Evolutionary conservation across 345 rosid genomes (phyloP).

Genomic region (Hevea brasiliensis): DNA sequence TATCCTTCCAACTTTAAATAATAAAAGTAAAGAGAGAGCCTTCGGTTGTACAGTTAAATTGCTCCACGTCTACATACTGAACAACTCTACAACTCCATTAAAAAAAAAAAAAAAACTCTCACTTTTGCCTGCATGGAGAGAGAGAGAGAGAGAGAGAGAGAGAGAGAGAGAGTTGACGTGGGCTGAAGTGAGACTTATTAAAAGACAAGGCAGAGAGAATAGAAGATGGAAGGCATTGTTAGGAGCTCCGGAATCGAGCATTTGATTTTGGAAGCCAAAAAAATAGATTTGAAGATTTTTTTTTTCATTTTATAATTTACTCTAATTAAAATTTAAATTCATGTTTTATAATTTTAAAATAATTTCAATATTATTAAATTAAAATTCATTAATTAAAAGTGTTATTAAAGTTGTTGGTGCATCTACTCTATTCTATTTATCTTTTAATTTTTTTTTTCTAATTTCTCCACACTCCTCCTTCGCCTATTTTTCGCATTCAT

Average conservation of each 20-base stretch:
- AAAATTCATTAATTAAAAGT: too few relatives aligned
- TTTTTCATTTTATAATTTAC: too few relatives aligned
- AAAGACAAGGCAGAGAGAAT: constrained; percentile 14
- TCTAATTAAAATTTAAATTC: too few relatives aligned
- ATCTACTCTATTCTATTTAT: constrained; percentile 38
- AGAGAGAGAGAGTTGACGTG: too few relatives aligned
- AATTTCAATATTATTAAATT: too few relatives aligned
- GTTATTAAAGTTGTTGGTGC: constrained; percentile 11
- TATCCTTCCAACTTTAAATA: constrained; percentile 10
- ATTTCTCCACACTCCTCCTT: constrained; percentile 15
- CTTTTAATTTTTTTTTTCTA: too few relatives aligned
- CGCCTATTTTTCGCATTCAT: constrained; percentile 37
- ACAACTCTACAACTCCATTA: too few relatives aligned
- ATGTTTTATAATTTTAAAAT: too few relatives aligned
- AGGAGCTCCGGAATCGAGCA: constrained; percentile 35
- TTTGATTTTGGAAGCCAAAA: constrained; percentile 11
- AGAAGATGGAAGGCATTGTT: not conserved
- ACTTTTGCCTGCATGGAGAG: constrained; percentile 2
- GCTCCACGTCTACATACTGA: constrained; percentile 35
- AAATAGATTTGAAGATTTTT: not conserved
- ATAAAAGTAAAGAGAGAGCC: constrained; percentile 37
- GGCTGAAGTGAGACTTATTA: not conserved
- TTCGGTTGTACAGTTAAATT: constrained; percentile 36
- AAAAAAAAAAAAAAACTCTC: too few relatives aligned
- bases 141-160: constrained; percentile 15